Conservation (phyloP, 352 stramenopile species). For the Phytophthora aleatoria region DNA sequence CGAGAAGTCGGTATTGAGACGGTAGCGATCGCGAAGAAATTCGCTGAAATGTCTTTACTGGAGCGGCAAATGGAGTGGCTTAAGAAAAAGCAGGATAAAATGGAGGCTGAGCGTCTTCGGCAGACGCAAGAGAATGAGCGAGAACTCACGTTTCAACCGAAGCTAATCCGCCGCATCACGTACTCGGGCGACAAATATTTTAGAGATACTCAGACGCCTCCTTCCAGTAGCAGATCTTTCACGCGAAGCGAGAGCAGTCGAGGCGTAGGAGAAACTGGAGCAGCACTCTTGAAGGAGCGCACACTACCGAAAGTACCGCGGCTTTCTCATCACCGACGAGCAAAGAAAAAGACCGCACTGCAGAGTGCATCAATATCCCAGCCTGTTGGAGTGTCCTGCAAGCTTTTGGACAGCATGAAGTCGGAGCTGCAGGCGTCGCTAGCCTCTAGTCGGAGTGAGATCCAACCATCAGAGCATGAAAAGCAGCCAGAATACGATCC, state of each 20-base stretch:
- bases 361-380: conserved; percentile 49
- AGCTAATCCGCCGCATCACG: conserved; percentile 73
- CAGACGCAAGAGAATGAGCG: conserved; percentile 75
- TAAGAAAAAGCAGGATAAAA: conserved; percentile 77
- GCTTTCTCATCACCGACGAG: conserved; percentile 31
- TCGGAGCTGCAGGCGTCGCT: conserved; percentile 67
- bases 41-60: conserved; percentile 74
- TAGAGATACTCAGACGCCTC: conserved; percentile 23
- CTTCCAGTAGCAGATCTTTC: conserved; percentile 16
- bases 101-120: conserved; percentile 62
- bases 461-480: conserved; percentile 6
- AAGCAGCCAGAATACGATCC: conserved; percentile 8
- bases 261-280: conserved; percentile 21
- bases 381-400: conserved; percentile 62
- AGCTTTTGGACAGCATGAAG: conserved; percentile 71
- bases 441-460: conserved; percentile 17
- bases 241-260: conserved; percentile 34
- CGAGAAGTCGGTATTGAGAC: conserved; percentile 16
- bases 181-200: conserved; percentile 49
- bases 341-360: conserved; percentile 38
- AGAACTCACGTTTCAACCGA: conserved; percentile 85
- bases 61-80: conserved; percentile 85
- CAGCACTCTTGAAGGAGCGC: conserved; percentile 36
- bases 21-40: conserved; percentile 41
- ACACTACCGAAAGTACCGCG: conserved; percentile 44